phyloP scores from a whole-genome alignment of 176 grass and related monocot species.

The Chloris gayana region DNA sequence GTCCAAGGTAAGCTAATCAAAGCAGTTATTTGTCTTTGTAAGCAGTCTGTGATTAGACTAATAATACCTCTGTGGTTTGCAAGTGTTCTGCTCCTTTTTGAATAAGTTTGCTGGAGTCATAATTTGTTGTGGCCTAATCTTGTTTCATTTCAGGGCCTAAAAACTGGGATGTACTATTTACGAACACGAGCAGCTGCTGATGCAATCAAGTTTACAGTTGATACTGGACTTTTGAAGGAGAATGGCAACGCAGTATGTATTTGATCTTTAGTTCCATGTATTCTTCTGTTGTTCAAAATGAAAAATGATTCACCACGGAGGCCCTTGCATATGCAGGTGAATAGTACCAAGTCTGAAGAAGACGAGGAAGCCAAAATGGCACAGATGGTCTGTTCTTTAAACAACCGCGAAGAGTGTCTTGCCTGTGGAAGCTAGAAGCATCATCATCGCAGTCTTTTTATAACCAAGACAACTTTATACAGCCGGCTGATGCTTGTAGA shows the following conservation, averaged over 20 bases:
- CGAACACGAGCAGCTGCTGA: slow-evolving; percentile 90
- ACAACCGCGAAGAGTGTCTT: slow-evolving; percentile 87
- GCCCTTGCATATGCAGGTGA: slow-evolving; percentile 40
- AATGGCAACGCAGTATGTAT: slow-evolving; percentile 11
- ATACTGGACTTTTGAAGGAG: slow-evolving; percentile 69
- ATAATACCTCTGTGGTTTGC: not conserved
- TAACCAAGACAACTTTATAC: slow-evolving; percentile 31
- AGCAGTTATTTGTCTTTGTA: slow-evolving; percentile 3
- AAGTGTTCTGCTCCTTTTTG: not conserved
- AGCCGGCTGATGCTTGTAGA: slow-evolving; percentile 28
- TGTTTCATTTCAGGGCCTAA: slow-evolving; percentile 68
- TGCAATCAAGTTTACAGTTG: slow-evolving; percentile 97
- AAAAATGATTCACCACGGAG: slow-evolving; percentile 16
- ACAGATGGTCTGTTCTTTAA: slow-evolving; percentile 92
- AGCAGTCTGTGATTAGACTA: not conserved
- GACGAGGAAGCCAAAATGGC: slow-evolving; percentile 90
- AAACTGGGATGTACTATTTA: slow-evolving; percentile 99
- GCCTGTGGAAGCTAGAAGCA: slow-evolving; percentile 82
- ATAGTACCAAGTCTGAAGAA: slow-evolving; percentile 38
- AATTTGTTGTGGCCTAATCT: not conserved
- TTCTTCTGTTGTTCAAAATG: slow-evolving; percentile 1
- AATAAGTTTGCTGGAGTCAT: not conserved
- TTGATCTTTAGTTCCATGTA: not conserved
- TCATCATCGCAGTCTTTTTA: not conserved
- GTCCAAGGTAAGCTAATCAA: slow-evolving; percentile 72